Conservation (phyloP, 1,284 basidiomycete species). For the Leccinum angustisporum region DNA sequence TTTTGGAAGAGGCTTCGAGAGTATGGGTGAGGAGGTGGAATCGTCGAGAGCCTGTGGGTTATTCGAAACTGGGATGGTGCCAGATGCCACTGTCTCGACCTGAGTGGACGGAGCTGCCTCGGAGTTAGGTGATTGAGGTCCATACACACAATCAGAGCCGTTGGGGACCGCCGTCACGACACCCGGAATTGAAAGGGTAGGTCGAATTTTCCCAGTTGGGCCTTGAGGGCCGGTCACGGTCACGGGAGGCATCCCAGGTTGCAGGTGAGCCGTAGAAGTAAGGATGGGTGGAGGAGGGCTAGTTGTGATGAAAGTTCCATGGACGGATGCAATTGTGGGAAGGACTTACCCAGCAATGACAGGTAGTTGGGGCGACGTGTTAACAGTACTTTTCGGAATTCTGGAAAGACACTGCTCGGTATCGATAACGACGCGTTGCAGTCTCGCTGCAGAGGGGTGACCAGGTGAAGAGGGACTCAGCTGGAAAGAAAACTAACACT, state of each 20-base stretch:
- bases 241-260: not conserved
- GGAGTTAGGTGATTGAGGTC: not conserved
- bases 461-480: not conserved
- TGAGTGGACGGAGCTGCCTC: conserved; percentile 2
- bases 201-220: not conserved
- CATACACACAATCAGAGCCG: not conserved
- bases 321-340: not conserved
- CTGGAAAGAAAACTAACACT: conserved; percentile 17
- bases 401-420: conserved; percentile 1
- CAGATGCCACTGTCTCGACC: not conserved
- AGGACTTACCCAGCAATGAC: conserved; percentile 16
- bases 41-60: not conserved
- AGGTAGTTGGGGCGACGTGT: not conserved
- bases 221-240: not conserved
- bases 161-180: not conserved
- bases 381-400: not conserved
- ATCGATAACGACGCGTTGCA: conserved; percentile 20
- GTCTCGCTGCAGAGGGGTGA: conserved; percentile 16
- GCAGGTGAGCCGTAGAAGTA: not conserved
- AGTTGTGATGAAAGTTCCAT: not conserved
- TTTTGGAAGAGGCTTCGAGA: conserved; percentile 29
- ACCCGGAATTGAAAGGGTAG: not conserved
- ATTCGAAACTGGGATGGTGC: not conserved
- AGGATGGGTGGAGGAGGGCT: conserved; percentile 3
- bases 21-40: conserved; percentile 1